phyloP scores from a whole-genome alignment of 768 basidiomycete species.

The Suillus fuscotomentosus region DNA sequence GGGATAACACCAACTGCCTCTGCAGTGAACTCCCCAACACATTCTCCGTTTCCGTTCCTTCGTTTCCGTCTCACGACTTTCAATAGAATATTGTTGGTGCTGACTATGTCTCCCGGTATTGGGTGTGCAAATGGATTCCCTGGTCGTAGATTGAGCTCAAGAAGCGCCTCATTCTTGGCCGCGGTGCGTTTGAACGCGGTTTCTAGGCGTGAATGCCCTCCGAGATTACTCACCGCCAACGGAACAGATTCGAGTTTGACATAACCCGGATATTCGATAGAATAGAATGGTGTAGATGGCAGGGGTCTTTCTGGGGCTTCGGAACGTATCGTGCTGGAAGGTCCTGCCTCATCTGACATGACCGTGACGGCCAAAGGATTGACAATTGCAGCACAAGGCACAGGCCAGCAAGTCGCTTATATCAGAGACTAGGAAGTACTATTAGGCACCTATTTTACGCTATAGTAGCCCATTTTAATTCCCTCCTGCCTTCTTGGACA shows the following conservation, averaged over 20 bases:
- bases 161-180: constrained; percentile 56
- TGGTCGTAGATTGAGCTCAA: constrained; percentile 78
- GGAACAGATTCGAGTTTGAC: constrained; percentile 62
- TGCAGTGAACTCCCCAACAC: constrained; percentile 69
- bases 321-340: constrained; percentile 10
- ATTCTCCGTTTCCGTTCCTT: constrained; percentile 32
- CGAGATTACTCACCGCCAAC: constrained; percentile 61
- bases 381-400: background rate
- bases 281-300: constrained; percentile 63
- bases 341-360: constrained; percentile 10
- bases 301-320: constrained; percentile 43
- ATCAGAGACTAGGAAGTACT: constrained; percentile 1
- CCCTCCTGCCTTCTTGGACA: constrained; percentile 28
- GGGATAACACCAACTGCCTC: constrained; percentile 73
- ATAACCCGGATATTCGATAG: constrained; percentile 91
- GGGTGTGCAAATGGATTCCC: constrained; percentile 82
- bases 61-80: constrained; percentile 77
- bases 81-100: constrained; percentile 78
- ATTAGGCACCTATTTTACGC: background rate
- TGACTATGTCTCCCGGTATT: constrained; percentile 74
- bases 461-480: constrained; percentile 7
- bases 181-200: constrained; percentile 71
- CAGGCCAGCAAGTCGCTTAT: background rate
- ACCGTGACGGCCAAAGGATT: background rate
- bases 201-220: constrained; percentile 70